Conservation (phyloP, 495 filamentous ascomycete genomes). For the Annulohypoxylon maeteangense region DNA sequence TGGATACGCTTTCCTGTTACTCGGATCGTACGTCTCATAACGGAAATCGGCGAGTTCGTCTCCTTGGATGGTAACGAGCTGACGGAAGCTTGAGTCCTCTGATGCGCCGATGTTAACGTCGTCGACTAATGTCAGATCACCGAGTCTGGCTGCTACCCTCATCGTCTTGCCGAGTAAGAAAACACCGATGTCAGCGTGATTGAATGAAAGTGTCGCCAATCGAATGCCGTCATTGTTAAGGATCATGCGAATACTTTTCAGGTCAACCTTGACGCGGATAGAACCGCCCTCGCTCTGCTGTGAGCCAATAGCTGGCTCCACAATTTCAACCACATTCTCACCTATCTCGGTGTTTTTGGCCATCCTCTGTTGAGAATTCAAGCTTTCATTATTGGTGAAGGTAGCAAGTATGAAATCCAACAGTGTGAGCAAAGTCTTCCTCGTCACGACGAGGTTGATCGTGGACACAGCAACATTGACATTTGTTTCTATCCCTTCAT, state of each 20-base stretch:
- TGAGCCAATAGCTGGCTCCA: slow-evolving; percentile 43
- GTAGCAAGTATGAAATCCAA: slow-evolving; percentile 96
- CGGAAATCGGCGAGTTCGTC: slow-evolving; percentile 97
- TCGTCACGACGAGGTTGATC: slow-evolving; percentile 93
- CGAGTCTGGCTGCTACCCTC: slow-evolving; percentile 85
- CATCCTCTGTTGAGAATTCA: slow-evolving; percentile 49
- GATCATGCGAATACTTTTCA: slow-evolving; percentile 92
- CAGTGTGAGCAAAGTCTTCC: slow-evolving; percentile 92
- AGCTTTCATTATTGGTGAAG: slow-evolving; percentile 78
- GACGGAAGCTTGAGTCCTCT: slow-evolving; percentile 80
- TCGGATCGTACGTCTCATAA: slow-evolving; percentile 92
- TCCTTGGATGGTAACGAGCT: slow-evolving; percentile 92
- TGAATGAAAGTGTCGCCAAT: slow-evolving; percentile 90
- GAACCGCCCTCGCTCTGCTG: slow-evolving; percentile 53
- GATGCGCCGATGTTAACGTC: slow-evolving; percentile 93
- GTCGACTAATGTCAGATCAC: slow-evolving; percentile 87
- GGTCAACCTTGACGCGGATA: slow-evolving; percentile 82
- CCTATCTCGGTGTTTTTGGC: slow-evolving; percentile 53
- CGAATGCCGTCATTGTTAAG: slow-evolving; percentile 99
- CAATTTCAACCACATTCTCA: slow-evolving; percentile 48
- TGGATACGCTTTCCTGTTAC: slow-evolving; percentile 74
- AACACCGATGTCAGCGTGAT: slow-evolving; percentile 88
- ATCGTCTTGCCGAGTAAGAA: slow-evolving; percentile 86
- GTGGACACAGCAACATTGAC: slow-evolving; percentile 92
- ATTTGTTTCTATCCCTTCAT: slow-evolving; percentile 92